These are phyloP conservation scores for Hymenochaete sp. DNA, from an alignment of 1,284 basidiomycete species.

Conservation along the genomic window DNA sequence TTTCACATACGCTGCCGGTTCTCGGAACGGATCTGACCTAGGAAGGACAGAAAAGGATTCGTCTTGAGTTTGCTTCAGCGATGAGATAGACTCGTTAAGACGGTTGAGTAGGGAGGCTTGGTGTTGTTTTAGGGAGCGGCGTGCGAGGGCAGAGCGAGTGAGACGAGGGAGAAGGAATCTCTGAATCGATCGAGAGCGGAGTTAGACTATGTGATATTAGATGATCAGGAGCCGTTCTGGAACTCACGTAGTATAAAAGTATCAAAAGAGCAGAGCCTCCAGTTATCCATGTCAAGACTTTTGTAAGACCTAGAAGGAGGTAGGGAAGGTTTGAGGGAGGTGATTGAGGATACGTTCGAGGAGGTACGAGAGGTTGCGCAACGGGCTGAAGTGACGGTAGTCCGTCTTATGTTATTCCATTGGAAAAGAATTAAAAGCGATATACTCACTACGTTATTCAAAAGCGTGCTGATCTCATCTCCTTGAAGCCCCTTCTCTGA, in stretches of 20 bases:
- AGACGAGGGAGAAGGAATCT: conserved; percentile 61
- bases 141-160: conserved; percentile 46
- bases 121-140: conserved; percentile 49
- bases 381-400: conserved; percentile 33
- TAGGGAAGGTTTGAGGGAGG: conserved; percentile 62
- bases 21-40: conserved; percentile 38
- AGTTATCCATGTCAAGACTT: conserved; percentile 56
- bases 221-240: conserved; percentile 12
- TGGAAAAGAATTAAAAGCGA: background rate
- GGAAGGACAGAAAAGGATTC: conserved; percentile 50
- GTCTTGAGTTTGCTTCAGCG: conserved; percentile 43
- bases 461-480: conserved; percentile 50
- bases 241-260: conserved; percentile 54
- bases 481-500: conserved; percentile 60
- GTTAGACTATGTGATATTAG: background rate
- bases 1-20: conserved; percentile 36
- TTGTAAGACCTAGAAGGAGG: conserved; percentile 50
- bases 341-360: conserved; percentile 62
- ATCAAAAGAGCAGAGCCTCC: conserved; percentile 52
- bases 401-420: background rate
- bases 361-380: conserved; percentile 49
- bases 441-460: conserved; percentile 47
- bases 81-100: conserved; percentile 43
- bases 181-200: conserved; percentile 28
- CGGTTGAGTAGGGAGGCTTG: conserved; percentile 45